Evolutionary conservation across 495 filamentous ascomycete species (phyloP), one percentile per base, ranked within the genome.

Genomic region (Hamigera avellanea): DNA sequence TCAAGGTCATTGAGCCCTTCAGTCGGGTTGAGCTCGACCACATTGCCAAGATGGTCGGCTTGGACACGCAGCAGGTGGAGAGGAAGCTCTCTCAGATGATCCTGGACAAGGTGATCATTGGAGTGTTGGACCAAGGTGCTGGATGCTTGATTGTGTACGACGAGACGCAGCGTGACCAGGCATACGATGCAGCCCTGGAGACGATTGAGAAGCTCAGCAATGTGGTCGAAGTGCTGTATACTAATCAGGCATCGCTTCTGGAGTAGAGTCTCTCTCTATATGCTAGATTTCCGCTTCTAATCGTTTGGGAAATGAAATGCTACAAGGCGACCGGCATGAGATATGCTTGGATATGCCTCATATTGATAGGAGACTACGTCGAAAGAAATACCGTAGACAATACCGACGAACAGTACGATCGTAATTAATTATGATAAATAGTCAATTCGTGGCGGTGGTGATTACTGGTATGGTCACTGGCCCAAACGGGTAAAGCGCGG

Each of bases 1-100:
- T 96, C 71, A 95, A 96, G 67, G 93, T 98, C 36, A 96, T 98
- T 54, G 91, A 98, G 67, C 91, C 91, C 15, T 98, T 96, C 64
- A 88, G 81, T 53, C 75, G 87, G 36, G 91, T 98, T 30, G 91
- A 98, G 67, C 88, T 98, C 56, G 83, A 79, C 44, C 93, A 98
- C 57, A 81, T 98, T 44, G 88, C 91, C 40, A 87, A 88, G 71
- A 89, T 96, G 69, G 91, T 98, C 26, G 89, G 93, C 14, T 67
- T 96, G 45, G 91, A 95, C 50, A 93, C 83, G 30, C 82, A 86
- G 62, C 89, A 95, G 66, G 91, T 98, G 45, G 91, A 98, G 71
- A 76, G 86, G 48, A 98, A 98, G 71, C 73, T 98, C 26, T 87
- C 81, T 19, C 91, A 96, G 71, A 98, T 98, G 91, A 98, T 98